These are phyloP conservation scores for Ceratopteris richardii DNA, from an alignment of 75 land plant genomes.

Conservation along the genomic window DNA sequence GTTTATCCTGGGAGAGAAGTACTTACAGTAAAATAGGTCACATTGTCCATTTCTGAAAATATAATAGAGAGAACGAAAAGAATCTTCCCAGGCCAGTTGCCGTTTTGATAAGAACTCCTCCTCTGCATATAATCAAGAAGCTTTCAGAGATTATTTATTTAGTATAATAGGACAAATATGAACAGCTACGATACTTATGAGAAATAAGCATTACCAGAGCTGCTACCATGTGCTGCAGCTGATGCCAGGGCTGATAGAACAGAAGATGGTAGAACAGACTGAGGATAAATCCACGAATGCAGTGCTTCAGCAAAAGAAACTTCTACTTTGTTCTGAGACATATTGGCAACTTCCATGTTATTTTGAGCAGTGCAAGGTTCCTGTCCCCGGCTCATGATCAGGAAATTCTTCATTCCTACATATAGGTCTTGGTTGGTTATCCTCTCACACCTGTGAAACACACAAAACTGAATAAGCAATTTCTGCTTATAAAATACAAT, in stretches of 20 bases:
- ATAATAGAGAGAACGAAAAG: constrained; percentile 75
- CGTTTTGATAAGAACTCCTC: constrained; percentile 49
- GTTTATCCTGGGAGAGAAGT: no score
- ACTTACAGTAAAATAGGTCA: constrained; percentile 73
- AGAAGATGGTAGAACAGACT: constrained; percentile 56
- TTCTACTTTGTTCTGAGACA: constrained; percentile 5
- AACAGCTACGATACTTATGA: no score
- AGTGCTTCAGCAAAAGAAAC: constrained; percentile 24
- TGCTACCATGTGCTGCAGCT: constrained; percentile 49
- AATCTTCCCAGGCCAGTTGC: constrained; percentile 73
- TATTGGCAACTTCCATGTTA: not conserved
- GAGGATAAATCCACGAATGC: constrained; percentile 74
- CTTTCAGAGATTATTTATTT: not conserved
- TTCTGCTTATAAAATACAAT: no score
- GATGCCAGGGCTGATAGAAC: constrained; percentile 51
- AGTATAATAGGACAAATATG: no score
- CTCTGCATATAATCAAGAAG: constrained; percentile 24
- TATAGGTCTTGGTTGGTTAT: constrained; percentile 8
- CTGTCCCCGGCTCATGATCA: not conserved
- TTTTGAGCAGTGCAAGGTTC: constrained; percentile 7
- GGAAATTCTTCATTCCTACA: constrained; percentile 21
- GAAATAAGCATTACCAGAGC: constrained; percentile 16
- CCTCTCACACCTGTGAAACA: constrained; percentile 52
- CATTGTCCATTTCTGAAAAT: constrained; percentile 63
- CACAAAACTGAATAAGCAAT: no score